These are phyloP conservation scores for Ettlia oleoabundans DNA, from an alignment of 139 green algal genomes.

Conservation along the genomic window DNA sequence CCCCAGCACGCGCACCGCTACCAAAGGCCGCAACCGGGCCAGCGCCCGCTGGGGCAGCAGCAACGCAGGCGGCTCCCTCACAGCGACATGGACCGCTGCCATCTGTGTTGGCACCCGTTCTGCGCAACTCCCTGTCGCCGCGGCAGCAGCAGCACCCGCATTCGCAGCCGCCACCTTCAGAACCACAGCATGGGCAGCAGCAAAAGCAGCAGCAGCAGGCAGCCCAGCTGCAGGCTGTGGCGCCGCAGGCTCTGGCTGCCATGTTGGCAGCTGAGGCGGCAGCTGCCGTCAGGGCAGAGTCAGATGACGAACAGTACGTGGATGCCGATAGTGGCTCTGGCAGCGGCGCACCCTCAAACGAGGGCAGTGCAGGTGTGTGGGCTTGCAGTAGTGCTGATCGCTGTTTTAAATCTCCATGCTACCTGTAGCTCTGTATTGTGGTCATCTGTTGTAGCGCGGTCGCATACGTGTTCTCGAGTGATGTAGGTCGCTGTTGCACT, in stretches of 20 bases:
- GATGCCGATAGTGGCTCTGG: slow-evolving; percentile 19
- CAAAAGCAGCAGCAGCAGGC: neutral
- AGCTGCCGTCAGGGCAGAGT: neutral
- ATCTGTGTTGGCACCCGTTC: neutral
- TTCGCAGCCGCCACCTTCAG: neutral
- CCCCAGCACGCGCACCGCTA: neutral
- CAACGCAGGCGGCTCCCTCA: neutral
- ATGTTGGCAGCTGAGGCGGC: slow-evolving; percentile 13
- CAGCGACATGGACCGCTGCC: too few relatives aligned
- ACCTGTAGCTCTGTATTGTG: too few relatives aligned
- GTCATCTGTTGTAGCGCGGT: too few relatives aligned
- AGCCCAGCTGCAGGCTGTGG: neutral
- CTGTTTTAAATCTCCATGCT: too few relatives aligned
- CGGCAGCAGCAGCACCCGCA: neutral
- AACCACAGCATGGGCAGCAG: neutral
- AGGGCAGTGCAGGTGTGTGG: slow-evolving; percentile 18
- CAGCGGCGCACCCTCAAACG: neutral
- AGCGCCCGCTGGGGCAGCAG: neutral
- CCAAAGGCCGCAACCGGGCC: neutral
- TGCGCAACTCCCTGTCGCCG: slow-evolving; percentile 14
- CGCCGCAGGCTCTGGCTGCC: neutral
- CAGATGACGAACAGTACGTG: neutral
- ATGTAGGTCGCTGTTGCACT: neutral
- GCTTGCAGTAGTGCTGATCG: too few relatives aligned
- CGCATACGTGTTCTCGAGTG: too few relatives aligned